phyloP scores from a whole-genome alignment of 176 grass and related monocot species.

The Aegilops speltoides region DNA sequence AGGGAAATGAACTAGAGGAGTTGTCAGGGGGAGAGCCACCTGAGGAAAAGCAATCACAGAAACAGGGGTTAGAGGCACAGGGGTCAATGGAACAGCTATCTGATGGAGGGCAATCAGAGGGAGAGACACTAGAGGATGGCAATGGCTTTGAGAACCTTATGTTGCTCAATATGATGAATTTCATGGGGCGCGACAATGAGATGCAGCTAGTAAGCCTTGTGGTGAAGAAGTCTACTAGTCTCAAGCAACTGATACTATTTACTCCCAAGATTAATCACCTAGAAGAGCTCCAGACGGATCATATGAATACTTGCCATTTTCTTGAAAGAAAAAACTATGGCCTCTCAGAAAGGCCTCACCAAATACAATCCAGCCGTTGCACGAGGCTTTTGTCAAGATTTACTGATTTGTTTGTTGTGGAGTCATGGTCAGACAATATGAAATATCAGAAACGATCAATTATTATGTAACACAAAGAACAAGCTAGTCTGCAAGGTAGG shows the following conservation, averaged over 20 bases:
- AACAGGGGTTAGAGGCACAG: neutral
- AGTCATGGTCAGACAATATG: neutral
- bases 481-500: neutral
- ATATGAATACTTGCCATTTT: neutral
- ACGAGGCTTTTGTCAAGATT: neutral
- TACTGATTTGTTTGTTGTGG: neutral
- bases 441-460: neutral
- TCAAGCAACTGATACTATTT: neutral
- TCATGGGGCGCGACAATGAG: neutral
- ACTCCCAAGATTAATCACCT: neutral
- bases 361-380: neutral
- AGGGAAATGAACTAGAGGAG: neutral
- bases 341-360: neutral
- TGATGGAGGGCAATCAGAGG: neutral
- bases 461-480: neutral
- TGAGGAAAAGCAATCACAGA: neutral
- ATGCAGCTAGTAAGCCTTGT: constrained; percentile 13
- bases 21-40: neutral
- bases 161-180: constrained; percentile 20
- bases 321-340: neutral
- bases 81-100: neutral
- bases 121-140: neutral
- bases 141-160: constrained; percentile 4
- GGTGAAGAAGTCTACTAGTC: constrained; percentile 19
- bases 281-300: neutral